Base-by-base conservation (phyloP, 306 rosid genomes). In the Morella rubra region DNA sequence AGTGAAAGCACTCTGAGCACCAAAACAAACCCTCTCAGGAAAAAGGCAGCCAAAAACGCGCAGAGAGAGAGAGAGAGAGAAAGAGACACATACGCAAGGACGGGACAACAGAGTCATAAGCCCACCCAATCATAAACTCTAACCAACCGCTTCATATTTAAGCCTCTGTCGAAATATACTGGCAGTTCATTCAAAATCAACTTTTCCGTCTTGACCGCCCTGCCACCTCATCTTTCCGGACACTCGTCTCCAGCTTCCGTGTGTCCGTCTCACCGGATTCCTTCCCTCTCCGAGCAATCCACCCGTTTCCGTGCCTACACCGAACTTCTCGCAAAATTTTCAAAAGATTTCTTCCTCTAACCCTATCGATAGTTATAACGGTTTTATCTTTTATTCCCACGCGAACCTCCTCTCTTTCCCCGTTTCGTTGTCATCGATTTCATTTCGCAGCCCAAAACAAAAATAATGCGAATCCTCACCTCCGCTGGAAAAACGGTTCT, bases 131-230 rank as follows among this genome's bases (percentile, higher is more conserved):
- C 47, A 70, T 70, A 47, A 20, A 73, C 49, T 86, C 24, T 73
- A 83, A 74, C 90, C 69, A 85, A 86, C 89, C 81, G 86, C 84
- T 20, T 73, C 85, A 40, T 85, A 81, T 83, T 79, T 84, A 61
- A 71, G 61, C 37, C 75, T 32, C 37, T 73, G 54, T 0, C 40
- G 32, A 19, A 22, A 44, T 20, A 22, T 44, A 20, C 50, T 42
- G 47, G 49, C 27, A 65, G 24, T 65, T 9, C 71, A n/a, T 18
- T 40, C 50, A 16, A 58, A 65, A 41, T 65, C 47, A 65, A 65
- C 13, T 14, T 32, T 69, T 49, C 54, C 69, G 50, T 76, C 76
- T 41, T 52, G 44, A 20, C 64, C 67, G 22, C 75, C 37, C 13
- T 71, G 70, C 78, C 83, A 77, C 77, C 71, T 71, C 84, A 72